Percentiles rank a stretch among this genome's conserved stretches.
Conservation (phyloP, 192 early-diverging fungal species). For the Chytriomyces sp. region DNA sequence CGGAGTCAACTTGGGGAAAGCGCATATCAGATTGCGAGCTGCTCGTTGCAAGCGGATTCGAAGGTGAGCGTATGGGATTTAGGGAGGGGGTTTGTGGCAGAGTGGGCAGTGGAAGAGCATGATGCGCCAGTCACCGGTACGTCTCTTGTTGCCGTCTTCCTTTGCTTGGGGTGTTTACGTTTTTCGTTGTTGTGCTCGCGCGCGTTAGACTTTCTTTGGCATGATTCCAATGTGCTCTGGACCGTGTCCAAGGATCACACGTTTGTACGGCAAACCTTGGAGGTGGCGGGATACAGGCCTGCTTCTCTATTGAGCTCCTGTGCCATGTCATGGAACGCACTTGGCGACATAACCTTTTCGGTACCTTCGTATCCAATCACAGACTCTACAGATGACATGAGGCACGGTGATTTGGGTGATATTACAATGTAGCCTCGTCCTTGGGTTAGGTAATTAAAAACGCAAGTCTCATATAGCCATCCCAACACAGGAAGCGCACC, state of each 20-base stretch:
- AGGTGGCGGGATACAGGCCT: slow-evolving; percentile 47
- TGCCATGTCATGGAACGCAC: slow-evolving; percentile 64
- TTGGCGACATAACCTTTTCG: slow-evolving; percentile 68
- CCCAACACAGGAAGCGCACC: too few relatives aligned
- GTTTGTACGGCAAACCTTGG: slow-evolving; percentile 65
- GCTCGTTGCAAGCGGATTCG: slow-evolving; percentile 61
- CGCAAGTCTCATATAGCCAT: too few relatives aligned
- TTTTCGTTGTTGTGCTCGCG: background rate
- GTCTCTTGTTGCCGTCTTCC: background rate
- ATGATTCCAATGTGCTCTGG: slow-evolving; percentile 60
- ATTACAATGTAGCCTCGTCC: background rate
- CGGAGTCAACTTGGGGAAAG: slow-evolving; percentile 19
- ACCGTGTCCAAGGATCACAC: slow-evolving; percentile 78
- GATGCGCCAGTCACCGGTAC: slow-evolving; percentile 69
- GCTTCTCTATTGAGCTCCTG: slow-evolving; percentile 52
- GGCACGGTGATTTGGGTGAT: background rate
- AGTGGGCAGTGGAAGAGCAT: slow-evolving; percentile 70
- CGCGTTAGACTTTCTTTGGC: slow-evolving; percentile 64
- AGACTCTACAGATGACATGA: too few relatives aligned
- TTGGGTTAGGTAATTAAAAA: background rate
- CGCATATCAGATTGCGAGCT: slow-evolving; percentile 67
- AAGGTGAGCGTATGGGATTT: slow-evolving; percentile 78
- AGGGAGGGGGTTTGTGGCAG: slow-evolving; percentile 65
- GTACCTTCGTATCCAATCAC: too few relatives aligned
- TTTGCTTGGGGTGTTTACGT: too few relatives aligned